These are phyloP conservation scores for Vitis amurensis DNA, from an alignment of 164 flowering plant genomes.

Conservation along the genomic window DNA sequence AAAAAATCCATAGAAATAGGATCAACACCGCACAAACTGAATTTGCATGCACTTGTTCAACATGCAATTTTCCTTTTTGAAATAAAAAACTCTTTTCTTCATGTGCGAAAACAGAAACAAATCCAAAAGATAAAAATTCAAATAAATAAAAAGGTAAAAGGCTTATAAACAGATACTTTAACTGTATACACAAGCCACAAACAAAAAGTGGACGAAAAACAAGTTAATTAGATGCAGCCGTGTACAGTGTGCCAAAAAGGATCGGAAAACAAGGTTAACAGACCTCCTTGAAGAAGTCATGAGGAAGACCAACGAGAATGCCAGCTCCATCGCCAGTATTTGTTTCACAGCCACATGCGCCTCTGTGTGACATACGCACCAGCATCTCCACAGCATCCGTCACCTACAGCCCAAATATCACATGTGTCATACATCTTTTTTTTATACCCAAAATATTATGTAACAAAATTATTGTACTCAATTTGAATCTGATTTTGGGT, in stretches of 20 bases:
- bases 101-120: no score
- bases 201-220: neutral
- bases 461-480: no score
- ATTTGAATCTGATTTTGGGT: no score
- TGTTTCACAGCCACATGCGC: slow-evolving; percentile 96
- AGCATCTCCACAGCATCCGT: slow-evolving; percentile 94
- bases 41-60: no score
- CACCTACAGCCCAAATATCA: slow-evolving; percentile 45
- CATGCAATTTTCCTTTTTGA: no score
- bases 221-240: no score
- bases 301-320: slow-evolving; percentile 93
- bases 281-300: slow-evolving; percentile 73
- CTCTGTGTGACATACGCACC: slow-evolving; percentile 92
- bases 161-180: neutral
- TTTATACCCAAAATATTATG: no score
- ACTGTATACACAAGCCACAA: neutral
- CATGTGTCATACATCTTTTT: neutral
- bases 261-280: slow-evolving; percentile 5
- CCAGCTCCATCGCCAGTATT: slow-evolving; percentile 99
- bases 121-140: neutral
- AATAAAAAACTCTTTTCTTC: no score
- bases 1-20: no score
- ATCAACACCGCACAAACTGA: no score
- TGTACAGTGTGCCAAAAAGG: neutral
- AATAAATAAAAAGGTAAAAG: neutral